Conservation (phyloP, 768 basidiomycete species). For the Candolleomyces efflorescens region DNA sequence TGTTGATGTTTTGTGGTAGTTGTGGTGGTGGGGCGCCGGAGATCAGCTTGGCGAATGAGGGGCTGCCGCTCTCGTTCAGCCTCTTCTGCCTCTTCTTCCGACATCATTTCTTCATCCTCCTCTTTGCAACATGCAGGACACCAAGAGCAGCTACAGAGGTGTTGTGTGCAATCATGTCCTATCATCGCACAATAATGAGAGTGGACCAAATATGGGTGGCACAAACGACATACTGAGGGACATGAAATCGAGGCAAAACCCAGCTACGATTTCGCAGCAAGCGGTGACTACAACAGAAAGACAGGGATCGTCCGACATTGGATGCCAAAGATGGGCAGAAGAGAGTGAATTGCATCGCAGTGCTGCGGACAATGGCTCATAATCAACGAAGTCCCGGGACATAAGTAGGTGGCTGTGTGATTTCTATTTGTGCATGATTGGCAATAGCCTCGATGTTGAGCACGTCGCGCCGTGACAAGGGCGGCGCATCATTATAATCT, state of each 20-base stretch:
- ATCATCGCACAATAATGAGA: not conserved
- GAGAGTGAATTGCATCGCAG: too few relatives aligned
- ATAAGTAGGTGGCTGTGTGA: too few relatives aligned
- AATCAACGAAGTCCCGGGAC: too few relatives aligned
- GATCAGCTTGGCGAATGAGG: not conserved
- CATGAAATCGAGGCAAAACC: slow-evolving; percentile 33
- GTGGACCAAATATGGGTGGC: not conserved
- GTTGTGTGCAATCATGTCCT: slow-evolving; percentile 35
- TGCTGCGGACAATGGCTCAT: too few relatives aligned
- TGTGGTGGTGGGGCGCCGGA: too few relatives aligned
- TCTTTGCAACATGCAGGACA: slow-evolving; percentile 9
- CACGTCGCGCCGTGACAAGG: not conserved
- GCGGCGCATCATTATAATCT: not conserved
- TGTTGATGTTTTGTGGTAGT: slow-evolving; percentile 10
- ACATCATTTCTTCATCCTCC: not conserved
- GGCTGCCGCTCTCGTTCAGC: slow-evolving; percentile 21
- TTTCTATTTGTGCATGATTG: too few relatives aligned
- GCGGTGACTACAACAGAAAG: slow-evolving; percentile 20
- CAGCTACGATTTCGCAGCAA: slow-evolving; percentile 34
- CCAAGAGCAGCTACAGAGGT: slow-evolving; percentile 22
- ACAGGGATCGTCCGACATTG: slow-evolving; percentile 26
- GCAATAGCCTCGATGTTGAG: not conserved
- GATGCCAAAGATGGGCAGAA: not conserved
- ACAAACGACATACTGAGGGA: slow-evolving; percentile 28
- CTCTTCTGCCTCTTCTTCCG: not conserved